phyloP scores from a whole-genome alignment of 2,329 filamentous ascomycete species.

The Cryphonectria parasitica region DNA sequence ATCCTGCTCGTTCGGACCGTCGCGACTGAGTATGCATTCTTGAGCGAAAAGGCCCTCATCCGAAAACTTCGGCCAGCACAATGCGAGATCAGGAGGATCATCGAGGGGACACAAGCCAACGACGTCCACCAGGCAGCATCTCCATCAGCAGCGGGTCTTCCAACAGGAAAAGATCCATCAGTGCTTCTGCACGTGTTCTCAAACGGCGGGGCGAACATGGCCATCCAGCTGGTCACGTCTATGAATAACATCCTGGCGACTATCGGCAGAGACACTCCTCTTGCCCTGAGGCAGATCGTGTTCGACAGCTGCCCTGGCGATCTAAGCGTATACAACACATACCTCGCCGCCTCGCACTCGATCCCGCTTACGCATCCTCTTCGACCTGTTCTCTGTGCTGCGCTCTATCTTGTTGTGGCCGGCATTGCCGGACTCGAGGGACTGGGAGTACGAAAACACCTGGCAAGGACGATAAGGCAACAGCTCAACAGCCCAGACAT shows the following conservation, averaged over 20 bases:
- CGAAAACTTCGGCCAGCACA: constrained; percentile 22
- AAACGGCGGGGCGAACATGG: constrained; percentile 22
- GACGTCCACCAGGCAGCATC: not conserved
- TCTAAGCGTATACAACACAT: constrained; percentile 13
- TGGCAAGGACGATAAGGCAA: constrained; percentile 18
- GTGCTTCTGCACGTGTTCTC: constrained; percentile 25
- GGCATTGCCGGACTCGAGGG: constrained; percentile 20
- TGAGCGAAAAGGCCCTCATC: constrained; percentile 1
- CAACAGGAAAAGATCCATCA: not conserved
- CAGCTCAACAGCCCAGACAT: constrained; percentile 19
- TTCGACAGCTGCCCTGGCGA: constrained; percentile 27
- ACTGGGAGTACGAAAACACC: constrained; percentile 8
- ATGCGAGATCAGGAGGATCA: constrained; percentile 20
- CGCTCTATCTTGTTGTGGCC: constrained; percentile 14
- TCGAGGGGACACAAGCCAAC: not conserved
- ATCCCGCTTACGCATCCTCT: constrained; percentile 12
- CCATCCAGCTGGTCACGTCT: constrained; percentile 23
- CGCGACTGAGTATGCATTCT: constrained; percentile 17
- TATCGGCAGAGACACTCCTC: constrained; percentile 10
- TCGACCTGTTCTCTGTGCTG: constrained; percentile 15
- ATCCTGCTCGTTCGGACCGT: constrained; percentile 26
- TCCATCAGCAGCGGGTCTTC: not conserved
- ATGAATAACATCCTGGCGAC: constrained; percentile 17
- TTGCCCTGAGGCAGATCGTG: constrained; percentile 22
- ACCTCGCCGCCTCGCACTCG: constrained; percentile 17